A percentile compares a stretch with the other conserved stretches of the same genome.
These are phyloP conservation scores for Stemphylium beticola DNA, from an alignment of 2,329 filamentous ascomycete genomes.

Conservation along the genomic window DNA sequence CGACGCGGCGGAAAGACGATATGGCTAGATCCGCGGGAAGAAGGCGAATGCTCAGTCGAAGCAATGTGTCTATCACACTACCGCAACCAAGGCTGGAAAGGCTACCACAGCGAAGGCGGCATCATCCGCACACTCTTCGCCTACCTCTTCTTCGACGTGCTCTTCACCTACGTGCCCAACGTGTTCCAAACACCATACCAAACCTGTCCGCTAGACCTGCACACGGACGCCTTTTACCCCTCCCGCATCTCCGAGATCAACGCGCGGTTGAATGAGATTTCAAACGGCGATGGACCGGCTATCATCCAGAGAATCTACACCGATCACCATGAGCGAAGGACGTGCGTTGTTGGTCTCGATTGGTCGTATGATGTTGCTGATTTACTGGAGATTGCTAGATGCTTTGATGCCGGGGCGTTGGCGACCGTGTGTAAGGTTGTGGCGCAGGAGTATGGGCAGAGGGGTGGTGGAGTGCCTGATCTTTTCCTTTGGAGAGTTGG, in stretches of 20 bases:
- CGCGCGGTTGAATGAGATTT: slow-evolving; percentile 81
- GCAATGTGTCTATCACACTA: slow-evolving; percentile 93
- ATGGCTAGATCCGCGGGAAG: slow-evolving; percentile 81
- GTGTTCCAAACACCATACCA: slow-evolving; percentile 97
- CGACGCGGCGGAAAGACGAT: slow-evolving; percentile 72
- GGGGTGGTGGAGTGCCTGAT: slow-evolving; percentile 89
- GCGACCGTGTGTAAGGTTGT: slow-evolving; percentile 89
- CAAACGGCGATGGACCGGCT: slow-evolving; percentile 74
- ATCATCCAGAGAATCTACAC: slow-evolving; percentile 74
- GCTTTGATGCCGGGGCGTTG: slow-evolving; percentile 81
- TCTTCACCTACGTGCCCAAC: slow-evolving; percentile 93
- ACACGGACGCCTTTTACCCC: slow-evolving; percentile 91
- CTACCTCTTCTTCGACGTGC: slow-evolving; percentile 91
- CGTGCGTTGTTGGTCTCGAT: slow-evolving; percentile 88
- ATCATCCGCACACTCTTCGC: slow-evolving; percentile 82
- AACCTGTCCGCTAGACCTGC: slow-evolving; percentile 88
- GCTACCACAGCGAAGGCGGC: slow-evolving; percentile 90
- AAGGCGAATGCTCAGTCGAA: slow-evolving; percentile 84
- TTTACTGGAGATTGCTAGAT: slow-evolving; percentile 76
- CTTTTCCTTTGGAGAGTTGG: slow-evolving; percentile 79
- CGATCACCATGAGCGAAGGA: slow-evolving; percentile 70
- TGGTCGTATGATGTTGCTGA: slow-evolving; percentile 87
- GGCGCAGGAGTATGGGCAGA: slow-evolving; percentile 89
- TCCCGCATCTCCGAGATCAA: slow-evolving; percentile 89
- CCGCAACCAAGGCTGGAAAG: slow-evolving; percentile 84